Base-by-base conservation (phyloP, 768 basidiomycete genomes). In the Pulveroboletus frians region DNA sequence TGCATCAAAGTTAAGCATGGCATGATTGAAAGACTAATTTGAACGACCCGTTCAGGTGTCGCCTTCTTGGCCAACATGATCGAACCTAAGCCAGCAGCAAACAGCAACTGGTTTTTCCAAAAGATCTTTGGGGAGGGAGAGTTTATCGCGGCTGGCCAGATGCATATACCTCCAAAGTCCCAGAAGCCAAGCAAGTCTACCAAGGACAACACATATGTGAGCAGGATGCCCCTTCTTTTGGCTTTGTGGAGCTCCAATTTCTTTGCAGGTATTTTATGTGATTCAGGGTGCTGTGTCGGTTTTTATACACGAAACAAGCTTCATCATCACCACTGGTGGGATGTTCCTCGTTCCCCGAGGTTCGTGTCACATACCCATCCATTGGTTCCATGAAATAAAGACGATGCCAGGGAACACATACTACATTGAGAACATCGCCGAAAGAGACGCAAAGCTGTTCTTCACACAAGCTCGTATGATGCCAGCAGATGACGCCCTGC, bases 341-440 rank as follows among this genome's bases (percentile, higher is more conserved):
- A 87, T 85, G 77, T 93, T 94, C 64, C 76, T 94, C 61, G 85
- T 96, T 18, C 94, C 94, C 2, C 77, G 93, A 74, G 93, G 92
- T 88, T 54, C 57, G 75, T 63, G 29, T 52, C 38, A 11, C 39
- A 8, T 23, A 29, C 5, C 17, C 18, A 13, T 40, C 4, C 2
- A 14, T 21, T 21, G 6, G 38, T 39, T 37, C 13, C 9, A 32
- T 3, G 43, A 34, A 48, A 38, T 53, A 30, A 43, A 38, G 26
- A 46, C 40, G 2, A 30, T 36, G 20, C 1, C 56, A 93, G 92
- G 92, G 17, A 98, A 98, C 66, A 80, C 79, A 9, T 98, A 98
- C 65, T 81, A 81, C 50, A 91, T 98, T 60, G 80, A 88, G 61
- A 98, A 97, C 69, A 84, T 96, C 18, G 78, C 76, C 17, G 77